Base-by-base conservation (phyloP, 169 alveolate species). In the Plasmodium malariae region DNA sequence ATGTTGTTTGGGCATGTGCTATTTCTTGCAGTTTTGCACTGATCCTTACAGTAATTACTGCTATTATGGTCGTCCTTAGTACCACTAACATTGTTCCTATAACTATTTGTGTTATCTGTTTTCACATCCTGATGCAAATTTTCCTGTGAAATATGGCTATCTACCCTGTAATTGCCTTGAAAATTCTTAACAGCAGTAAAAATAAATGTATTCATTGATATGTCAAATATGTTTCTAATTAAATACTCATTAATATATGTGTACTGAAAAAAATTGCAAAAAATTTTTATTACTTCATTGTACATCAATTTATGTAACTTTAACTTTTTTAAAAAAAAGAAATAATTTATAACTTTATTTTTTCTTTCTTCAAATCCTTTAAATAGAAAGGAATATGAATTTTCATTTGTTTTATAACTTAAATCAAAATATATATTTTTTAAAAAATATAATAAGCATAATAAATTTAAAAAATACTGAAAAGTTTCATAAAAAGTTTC, bases 351-450 rank as follows among this genome's bases (percentile, higher is more conserved):
- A 19, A 78, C 76, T 32, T 78, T 60, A 37, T 62, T 78, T 63
- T 78, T 78, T 45, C 89, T 78, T 55, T 78, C 89, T 78, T 78
- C 89, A 37, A 78, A 78, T n/a, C 89, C 89, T 78, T 78, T 78
- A 63, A 78, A 78, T 9, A 78, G 70, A 78, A 78, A 78, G 3
- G 89, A 78, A 68, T 78, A 78, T 1, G 89, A 78, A 78, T 78
- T 78, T 30, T 78, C 89, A 63, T 78, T 78, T 69, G 89, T 62
- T 37, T 65, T 78, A 69, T 78, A 78, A 19, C 48, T 78, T 48
- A 78, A 54, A 32, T 78, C 89, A 37, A 78, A 78, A 51, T 78
- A 78, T 32, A 78, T 19, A 60, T 78, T 78, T 78, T 78, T 78
- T 62, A 78, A 78, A 78, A 78, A 78, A 63, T 78, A 78, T 37